Percentiles rank a stretch among this genome's conserved stretches.
phyloP scores from a whole-genome alignment of 306 rosid genomes.

The Argentina anserina region DNA sequence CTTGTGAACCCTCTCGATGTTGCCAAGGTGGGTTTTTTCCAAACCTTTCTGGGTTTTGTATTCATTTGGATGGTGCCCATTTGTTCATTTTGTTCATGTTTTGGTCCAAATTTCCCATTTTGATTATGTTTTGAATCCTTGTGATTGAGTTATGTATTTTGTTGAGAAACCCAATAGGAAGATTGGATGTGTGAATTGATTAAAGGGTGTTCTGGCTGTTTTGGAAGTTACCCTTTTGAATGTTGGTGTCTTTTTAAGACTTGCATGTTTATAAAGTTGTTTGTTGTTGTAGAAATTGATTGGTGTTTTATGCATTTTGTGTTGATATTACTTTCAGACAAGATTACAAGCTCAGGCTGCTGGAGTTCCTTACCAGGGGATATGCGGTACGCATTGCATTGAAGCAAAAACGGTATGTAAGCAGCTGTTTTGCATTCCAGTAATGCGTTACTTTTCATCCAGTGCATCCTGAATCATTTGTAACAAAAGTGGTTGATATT shows the following conservation, averaged over 20 bases:
- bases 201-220: not conserved
- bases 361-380: conserved; percentile 68
- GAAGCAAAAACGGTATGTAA: conserved; percentile 49
- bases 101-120: not conserved
- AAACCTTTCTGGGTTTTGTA: not conserved
- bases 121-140: not conserved
- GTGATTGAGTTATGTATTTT: not conserved
- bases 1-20: conserved; percentile 88
- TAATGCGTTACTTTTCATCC: not conserved
- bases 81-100: conserved; percentile 1
- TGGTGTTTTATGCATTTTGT: conserved; percentile 12
- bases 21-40: conserved; percentile 57
- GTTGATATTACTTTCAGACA: conserved; percentile 47
- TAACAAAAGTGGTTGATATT: not conserved
- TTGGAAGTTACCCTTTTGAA: conserved; percentile 3
- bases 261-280: not conserved
- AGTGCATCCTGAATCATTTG: not conserved
- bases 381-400: conserved; percentile 37
- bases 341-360: conserved; percentile 98
- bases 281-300: not conserved
- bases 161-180: not conserved
- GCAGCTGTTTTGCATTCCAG: not conserved
- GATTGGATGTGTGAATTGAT: not conserved
- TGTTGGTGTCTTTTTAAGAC: not conserved
- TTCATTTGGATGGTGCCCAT: not conserved